A percentile compares a stretch with the other conserved stretches of the same genome.
Conservation (phyloP, 768 basidiomycete species). For the Kwoniella sp. region DNA sequence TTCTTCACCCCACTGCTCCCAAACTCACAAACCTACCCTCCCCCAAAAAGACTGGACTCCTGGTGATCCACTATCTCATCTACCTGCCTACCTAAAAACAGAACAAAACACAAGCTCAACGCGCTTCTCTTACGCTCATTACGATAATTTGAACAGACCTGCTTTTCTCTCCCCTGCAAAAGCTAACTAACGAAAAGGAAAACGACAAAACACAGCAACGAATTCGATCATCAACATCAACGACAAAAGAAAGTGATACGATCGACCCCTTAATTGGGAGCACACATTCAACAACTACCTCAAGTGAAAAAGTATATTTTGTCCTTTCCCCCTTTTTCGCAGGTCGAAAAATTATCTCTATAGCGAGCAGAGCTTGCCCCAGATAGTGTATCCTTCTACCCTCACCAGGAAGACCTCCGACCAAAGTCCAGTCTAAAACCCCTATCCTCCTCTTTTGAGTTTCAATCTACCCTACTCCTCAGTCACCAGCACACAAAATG, state of each 20-base stretch:
- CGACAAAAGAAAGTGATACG: neutral
- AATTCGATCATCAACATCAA: slow-evolving; percentile 5
- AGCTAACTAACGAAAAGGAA: slow-evolving; percentile 5
- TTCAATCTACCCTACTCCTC: neutral
- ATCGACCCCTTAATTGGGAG: slow-evolving; percentile 17
- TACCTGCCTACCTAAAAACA: slow-evolving; percentile 5
- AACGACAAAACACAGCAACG: neutral
- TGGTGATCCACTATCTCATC: slow-evolving; percentile 23
- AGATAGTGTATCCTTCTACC: neutral
- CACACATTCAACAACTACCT: slow-evolving; percentile 4
- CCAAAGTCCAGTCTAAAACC: slow-evolving; percentile 1
- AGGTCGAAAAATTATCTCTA: slow-evolving; percentile 13
- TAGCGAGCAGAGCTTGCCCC: slow-evolving; percentile 21
- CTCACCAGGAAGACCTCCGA: slow-evolving; percentile 15
- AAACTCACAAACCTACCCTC: neutral
- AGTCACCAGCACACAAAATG: slow-evolving; percentile 6
- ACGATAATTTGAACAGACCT: slow-evolving; percentile 4
- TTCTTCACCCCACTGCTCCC: neutral
- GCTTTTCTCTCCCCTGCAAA: neutral
- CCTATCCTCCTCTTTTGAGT: neutral
- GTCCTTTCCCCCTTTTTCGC: slow-evolving; percentile 10
- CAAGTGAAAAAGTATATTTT: neutral
- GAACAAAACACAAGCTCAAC: slow-evolving; percentile 3
- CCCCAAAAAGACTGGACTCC: slow-evolving; percentile 26
- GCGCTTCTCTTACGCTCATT: slow-evolving; percentile 5